Conservation (phyloP, 2,329 filamentous ascomycete genomes). For the Massarina eburnea region DNA sequence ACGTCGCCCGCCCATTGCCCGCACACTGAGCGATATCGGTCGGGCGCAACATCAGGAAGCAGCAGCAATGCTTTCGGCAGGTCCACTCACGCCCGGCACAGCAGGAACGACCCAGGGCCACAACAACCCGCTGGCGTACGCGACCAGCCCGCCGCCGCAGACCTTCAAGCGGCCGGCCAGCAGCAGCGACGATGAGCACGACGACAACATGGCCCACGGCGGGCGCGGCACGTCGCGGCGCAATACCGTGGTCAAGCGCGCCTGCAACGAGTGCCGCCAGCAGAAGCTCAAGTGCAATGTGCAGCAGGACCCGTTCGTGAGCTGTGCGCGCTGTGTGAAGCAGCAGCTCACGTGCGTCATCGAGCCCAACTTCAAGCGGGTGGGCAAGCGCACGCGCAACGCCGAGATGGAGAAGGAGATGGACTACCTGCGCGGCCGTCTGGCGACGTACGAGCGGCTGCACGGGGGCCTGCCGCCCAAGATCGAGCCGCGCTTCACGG, state of each 20-base stretch:
- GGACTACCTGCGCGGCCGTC: conserved; percentile 58
- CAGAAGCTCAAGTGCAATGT: conserved; percentile 89
- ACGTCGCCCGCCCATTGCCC: neutral
- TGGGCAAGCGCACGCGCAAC: conserved; percentile 80
- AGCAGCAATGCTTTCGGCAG: conserved; percentile 26
- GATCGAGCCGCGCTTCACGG: conserved; percentile 24
- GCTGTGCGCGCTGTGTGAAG: conserved; percentile 76
- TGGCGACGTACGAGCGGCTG: conserved; percentile 62
- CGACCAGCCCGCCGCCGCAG: conserved; percentile 31
- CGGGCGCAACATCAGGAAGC: neutral
- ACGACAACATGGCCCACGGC: conserved; percentile 24
- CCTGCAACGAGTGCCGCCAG: conserved; percentile 82
- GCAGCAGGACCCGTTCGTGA: conserved; percentile 75
- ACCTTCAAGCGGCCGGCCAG: conserved; percentile 42
- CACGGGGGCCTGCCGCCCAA: conserved; percentile 25
- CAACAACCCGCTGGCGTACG: conserved; percentile 28
- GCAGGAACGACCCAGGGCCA: conserved; percentile 19
- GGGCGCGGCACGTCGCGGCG: conserved; percentile 18
- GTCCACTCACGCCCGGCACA: conserved; percentile 32
- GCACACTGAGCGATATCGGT: conserved; percentile 4
- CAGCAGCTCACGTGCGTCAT: conserved; percentile 83
- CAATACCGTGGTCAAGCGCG: conserved; percentile 60
- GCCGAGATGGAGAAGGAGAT: conserved; percentile 87
- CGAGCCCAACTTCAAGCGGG: conserved; percentile 82
- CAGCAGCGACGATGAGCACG: conserved; percentile 39